Evolutionary conservation across 2,329 filamentous ascomycete species (phyloP).

Genomic region (Didymella segeticola): DNA sequence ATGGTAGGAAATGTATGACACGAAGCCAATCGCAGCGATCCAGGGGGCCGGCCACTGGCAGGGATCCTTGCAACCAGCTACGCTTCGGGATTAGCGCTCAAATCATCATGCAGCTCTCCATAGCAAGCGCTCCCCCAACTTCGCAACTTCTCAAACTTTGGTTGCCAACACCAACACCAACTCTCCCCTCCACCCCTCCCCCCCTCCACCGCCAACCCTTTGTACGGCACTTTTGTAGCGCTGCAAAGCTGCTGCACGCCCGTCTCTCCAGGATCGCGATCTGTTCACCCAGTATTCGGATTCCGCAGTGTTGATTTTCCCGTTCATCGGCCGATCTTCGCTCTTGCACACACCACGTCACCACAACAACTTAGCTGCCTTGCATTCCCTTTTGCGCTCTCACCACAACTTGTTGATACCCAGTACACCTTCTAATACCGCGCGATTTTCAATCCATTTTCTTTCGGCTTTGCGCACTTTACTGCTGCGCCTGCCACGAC

Average conservation of each 20-base stretch:
- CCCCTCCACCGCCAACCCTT: conserved; percentile 21
- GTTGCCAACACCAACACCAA: conserved; percentile 18
- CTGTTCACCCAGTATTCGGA: conserved; percentile 25
- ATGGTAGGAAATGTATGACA: conserved; percentile 21
- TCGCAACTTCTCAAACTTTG: conserved; percentile 17
- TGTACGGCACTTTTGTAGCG: conserved; percentile 32
- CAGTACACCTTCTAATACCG: conserved; percentile 43
- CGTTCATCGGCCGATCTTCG: conserved; percentile 41
- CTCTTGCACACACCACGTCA: conserved; percentile 37
- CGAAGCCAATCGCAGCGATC: conserved; percentile 19
- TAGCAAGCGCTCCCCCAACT: conserved; percentile 18
- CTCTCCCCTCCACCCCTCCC: conserved; percentile 17
- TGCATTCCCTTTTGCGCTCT: conserved; percentile 46
- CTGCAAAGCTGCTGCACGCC: conserved; percentile 33
- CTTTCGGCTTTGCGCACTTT: conserved; percentile 23
- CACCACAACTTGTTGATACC: conserved; percentile 35
- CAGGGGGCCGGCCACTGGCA: conserved; percentile 5
- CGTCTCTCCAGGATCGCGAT: conserved; percentile 31
- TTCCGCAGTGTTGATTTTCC: conserved; percentile 25
- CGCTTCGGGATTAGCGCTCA: conserved; percentile 13
- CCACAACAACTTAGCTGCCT: conserved; percentile 39
- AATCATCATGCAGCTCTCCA: conserved; percentile 15
- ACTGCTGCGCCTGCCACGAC: conserved; percentile 36
- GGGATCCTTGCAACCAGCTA: conserved; percentile 6
- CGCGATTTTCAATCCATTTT: conserved; percentile 22